These are phyloP conservation scores for Lentinula guzmanii DNA, from an alignment of 768 basidiomycete species.

Conservation along the genomic window DNA sequence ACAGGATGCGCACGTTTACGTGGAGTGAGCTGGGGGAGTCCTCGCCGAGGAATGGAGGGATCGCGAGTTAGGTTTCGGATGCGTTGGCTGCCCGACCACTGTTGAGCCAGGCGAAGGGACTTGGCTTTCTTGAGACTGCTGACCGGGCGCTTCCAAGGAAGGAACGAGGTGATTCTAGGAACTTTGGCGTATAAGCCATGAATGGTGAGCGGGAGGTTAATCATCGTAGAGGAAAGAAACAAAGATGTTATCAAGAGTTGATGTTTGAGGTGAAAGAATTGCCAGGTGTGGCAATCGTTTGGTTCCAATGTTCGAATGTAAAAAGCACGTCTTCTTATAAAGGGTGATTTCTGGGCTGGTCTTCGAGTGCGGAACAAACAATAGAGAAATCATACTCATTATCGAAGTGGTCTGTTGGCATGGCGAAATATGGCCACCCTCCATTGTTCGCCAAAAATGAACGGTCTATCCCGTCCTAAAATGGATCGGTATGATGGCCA, in stretches of 20 bases:
- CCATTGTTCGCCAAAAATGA: neutral
- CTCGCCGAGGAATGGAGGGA: neutral
- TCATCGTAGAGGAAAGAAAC: neutral
- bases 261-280: too few relatives aligned
- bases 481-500: neutral
- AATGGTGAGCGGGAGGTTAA: neutral
- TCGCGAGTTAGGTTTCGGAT: neutral
- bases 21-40: neutral
- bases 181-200: neutral
- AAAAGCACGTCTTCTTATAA: too few relatives aligned
- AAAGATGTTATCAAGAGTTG: too few relatives aligned
- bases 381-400: neutral
- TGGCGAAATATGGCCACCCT: neutral
- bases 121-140: neutral
- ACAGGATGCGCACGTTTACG: neutral
- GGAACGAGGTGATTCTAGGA: neutral
- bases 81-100: neutral
- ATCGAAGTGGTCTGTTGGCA: neutral
- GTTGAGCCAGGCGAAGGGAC: neutral
- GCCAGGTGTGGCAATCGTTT: too few relatives aligned
- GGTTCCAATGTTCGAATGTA: too few relatives aligned
- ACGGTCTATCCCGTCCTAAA: neutral
- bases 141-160: neutral
- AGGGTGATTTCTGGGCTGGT: too few relatives aligned
- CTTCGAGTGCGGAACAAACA: too few relatives aligned